These are phyloP conservation scores for Emericellopsis terricola DNA, from an alignment of 495 filamentous ascomycete species.

Conservation along the genomic window DNA sequence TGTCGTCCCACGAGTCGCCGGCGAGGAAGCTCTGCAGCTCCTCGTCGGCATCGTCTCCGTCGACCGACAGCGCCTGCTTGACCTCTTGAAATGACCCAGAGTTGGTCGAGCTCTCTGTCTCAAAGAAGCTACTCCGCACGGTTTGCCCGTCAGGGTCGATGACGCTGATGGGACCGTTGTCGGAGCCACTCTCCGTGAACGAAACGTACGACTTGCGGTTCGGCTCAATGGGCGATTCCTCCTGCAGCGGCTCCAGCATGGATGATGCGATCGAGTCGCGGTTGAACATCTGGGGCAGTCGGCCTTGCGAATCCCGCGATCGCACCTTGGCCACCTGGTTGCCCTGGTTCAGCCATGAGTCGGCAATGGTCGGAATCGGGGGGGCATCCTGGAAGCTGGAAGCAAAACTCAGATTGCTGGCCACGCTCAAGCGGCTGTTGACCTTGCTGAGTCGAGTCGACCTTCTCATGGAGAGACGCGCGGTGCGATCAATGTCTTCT, in stretches of 20 bases:
- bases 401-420: constrained; percentile 82
- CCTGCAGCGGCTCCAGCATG: constrained; percentile 69
- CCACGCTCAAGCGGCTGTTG: constrained; percentile 78
- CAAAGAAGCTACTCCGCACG: constrained; percentile 59
- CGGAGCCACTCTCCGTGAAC: constrained; percentile 64
- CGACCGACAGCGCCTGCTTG: constrained; percentile 53
- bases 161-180: constrained; percentile 34
- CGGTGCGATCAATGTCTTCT: constrained; percentile 85
- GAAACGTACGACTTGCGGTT: constrained; percentile 94
- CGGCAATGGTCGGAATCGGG: constrained; percentile 90
- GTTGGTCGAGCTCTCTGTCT: constrained; percentile 54
- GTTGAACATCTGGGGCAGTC: constrained; percentile 30
- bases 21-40: constrained; percentile 67
- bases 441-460: constrained; percentile 81
- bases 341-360: constrained; percentile 64
- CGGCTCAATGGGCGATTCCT: constrained; percentile 77
- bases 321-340: constrained; percentile 31
- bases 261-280: constrained; percentile 78
- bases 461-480: constrained; percentile 75
- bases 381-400: constrained; percentile 79
- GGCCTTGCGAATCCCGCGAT: constrained; percentile 20
- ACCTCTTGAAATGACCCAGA: constrained; percentile 32
- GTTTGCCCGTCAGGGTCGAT: constrained; percentile 59
- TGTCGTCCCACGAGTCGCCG: constrained; percentile 82
- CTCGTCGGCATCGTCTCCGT: constrained; percentile 74